phyloP scores from a whole-genome alignment of 805 yeast species.

The Saturnispora zaruensis region DNA sequence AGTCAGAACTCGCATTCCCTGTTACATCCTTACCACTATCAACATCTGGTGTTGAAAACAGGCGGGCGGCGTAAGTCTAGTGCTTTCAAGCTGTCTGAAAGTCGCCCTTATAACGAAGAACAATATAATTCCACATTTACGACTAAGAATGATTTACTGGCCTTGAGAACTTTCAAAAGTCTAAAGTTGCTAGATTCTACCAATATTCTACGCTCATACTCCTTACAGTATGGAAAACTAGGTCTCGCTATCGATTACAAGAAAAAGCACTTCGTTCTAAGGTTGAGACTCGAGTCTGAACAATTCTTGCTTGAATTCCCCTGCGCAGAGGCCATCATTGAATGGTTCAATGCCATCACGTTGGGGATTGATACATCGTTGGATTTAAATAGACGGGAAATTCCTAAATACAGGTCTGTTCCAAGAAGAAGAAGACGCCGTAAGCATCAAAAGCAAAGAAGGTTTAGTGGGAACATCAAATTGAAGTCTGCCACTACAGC shows the following conservation, averaged over 20 bases:
- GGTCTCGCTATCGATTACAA: conserved; percentile 84
- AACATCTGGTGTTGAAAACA: conserved; percentile 7
- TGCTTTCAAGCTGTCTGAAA: conserved; percentile 1
- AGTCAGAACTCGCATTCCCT: conserved; percentile 10
- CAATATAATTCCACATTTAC: conserved; percentile 25
- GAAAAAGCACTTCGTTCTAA: conserved; percentile 56
- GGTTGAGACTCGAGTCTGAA: conserved; percentile 76
- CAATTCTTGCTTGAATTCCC: conserved; percentile 67
- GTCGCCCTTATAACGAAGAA: conserved; percentile 10
- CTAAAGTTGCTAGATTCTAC: conserved; percentile 24
- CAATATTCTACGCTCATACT: conserved; percentile 51
- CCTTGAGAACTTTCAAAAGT: conserved; percentile 16
- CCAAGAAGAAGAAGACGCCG: conserved; percentile 59
- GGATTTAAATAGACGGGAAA: conserved; percentile 61
- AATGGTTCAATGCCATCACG: conserved; percentile 67
- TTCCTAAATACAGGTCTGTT: conserved; percentile 72
- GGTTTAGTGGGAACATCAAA: not conserved
- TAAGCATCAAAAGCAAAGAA: conserved; percentile 18
- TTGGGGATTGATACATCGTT: conserved; percentile 74
- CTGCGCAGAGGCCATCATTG: conserved; percentile 56
- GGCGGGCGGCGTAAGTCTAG: not conserved
- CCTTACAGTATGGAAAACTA: conserved; percentile 73
- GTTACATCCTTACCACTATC: conserved; percentile 15
- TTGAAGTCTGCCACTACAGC: not conserved
- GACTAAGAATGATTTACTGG: conserved; percentile 22